Percentiles rank a stretch among this genome's conserved stretches.
phyloP scores from a whole-genome alignment of 2,329 filamentous ascomycete genomes.

The Tolypocladium amazonense region DNA sequence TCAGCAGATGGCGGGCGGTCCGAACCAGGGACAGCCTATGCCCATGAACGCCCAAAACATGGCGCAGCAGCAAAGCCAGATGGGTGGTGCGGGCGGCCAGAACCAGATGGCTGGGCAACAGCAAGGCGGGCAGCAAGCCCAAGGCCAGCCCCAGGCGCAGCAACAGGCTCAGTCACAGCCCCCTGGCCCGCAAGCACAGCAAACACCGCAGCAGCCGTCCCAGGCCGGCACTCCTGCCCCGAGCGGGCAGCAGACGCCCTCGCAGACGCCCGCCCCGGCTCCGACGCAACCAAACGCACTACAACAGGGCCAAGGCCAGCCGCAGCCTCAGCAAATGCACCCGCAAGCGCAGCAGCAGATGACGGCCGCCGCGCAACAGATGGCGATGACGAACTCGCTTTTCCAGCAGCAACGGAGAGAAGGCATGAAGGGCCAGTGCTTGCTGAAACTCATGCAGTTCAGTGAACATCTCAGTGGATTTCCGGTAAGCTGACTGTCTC shows the following conservation, averaged over 20 bases:
- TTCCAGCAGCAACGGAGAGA: constrained; percentile 39
- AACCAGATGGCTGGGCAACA: constrained; percentile 8
- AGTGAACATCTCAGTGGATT: constrained; percentile 51
- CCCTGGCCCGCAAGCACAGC: constrained; percentile 20
- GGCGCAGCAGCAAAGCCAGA: constrained; percentile 17
- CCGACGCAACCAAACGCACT: constrained; percentile 20
- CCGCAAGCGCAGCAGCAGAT: constrained; percentile 18
- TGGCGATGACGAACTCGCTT: constrained; percentile 20
- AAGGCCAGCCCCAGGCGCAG: constrained; percentile 21
- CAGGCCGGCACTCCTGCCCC: constrained; percentile 30
- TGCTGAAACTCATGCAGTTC: constrained; percentile 52
- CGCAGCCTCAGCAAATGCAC: constrained; percentile 19
- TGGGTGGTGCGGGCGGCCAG: constrained; percentile 6
- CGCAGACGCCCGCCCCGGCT: constrained; percentile 33
- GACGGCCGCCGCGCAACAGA: constrained; percentile 21
- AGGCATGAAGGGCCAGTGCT: constrained; percentile 43
- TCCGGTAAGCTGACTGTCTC: constrained; percentile 30
- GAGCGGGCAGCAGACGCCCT: constrained; percentile 34
- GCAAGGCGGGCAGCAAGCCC: constrained; percentile 13
- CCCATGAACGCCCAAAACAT: constrained; percentile 38
- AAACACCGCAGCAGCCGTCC: constrained; percentile 32
- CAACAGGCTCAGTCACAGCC: constrained; percentile 25
- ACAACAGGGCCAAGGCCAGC: constrained; percentile 22
- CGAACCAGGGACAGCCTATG: constrained; percentile 34
- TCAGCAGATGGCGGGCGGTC: constrained; percentile 28